phyloP scores from a whole-genome alignment of 163 green algal genomes.

The Volvox carteri region DNA sequence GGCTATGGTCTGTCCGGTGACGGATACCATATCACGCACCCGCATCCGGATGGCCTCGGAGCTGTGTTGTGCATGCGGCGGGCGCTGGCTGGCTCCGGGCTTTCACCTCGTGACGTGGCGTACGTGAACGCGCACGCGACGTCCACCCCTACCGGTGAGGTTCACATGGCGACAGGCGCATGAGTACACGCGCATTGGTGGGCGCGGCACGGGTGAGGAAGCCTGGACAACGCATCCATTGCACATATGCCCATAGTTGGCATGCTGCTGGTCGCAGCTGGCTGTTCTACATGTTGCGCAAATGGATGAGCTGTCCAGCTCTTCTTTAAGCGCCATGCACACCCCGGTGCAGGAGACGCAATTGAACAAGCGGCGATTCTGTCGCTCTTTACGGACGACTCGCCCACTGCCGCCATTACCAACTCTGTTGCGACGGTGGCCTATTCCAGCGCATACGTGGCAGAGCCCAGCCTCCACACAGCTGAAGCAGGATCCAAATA shows the following conservation, averaged over 20 bases:
- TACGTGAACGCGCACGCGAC: constrained; percentile 98
- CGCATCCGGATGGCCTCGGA: constrained; percentile 85
- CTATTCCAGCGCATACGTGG: constrained; percentile 49
- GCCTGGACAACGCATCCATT: too few relatives aligned
- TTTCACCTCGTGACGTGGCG: constrained; percentile 73
- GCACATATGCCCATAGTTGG: too few relatives aligned
- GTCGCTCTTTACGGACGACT: constrained; percentile 73
- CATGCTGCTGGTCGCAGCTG: too few relatives aligned
- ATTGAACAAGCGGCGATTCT: constrained; percentile 87
- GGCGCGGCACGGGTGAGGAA: too few relatives aligned
- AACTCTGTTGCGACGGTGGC: too few relatives aligned
- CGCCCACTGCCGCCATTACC: not conserved
- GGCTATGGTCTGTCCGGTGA: constrained; percentile 92
- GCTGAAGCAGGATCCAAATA: too few relatives aligned
- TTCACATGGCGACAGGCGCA: not conserved
- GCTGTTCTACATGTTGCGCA: too few relatives aligned
- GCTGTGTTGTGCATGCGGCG: constrained; percentile 86
- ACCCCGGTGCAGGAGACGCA: constrained; percentile 90
- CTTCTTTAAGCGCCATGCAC: too few relatives aligned
- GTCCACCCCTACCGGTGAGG: constrained; percentile 75
- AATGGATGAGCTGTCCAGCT: too few relatives aligned
- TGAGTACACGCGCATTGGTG: too few relatives aligned
- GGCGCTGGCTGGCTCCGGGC: constrained; percentile 78
- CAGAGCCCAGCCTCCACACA: too few relatives aligned
- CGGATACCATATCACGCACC: constrained; percentile 94